Conservation (phyloP, 2,329 filamentous ascomycete genomes). For the Colletotrichum sp. region DNA sequence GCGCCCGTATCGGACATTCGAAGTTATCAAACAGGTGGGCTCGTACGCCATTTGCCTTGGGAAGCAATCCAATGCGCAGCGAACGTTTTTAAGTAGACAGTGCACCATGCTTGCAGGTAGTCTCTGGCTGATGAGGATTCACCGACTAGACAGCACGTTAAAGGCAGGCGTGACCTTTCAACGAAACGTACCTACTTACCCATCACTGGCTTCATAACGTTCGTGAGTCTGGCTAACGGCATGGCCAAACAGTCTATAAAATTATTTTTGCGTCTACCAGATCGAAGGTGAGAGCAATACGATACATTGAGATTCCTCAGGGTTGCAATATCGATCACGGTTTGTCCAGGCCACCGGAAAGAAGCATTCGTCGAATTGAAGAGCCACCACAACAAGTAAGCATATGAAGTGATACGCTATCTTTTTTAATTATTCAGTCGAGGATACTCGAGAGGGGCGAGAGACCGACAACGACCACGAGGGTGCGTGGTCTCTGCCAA, state of each 20-base stretch:
- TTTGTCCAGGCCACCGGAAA: not conserved
- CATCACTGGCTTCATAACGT: not conserved
- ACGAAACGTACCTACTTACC: not conserved
- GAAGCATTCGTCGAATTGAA: not conserved
- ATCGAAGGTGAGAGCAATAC: fast-evolving
- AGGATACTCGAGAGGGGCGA: not conserved
- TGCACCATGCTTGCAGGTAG: fast-evolving
- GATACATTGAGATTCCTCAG: not conserved
- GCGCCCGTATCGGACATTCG: not conserved
- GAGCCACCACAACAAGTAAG: not conserved
- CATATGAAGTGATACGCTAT: not conserved
- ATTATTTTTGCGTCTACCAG: fast-evolving
- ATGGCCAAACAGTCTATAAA: not conserved
- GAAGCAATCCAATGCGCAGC: fast-evolving
- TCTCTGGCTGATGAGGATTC: fast-evolving
- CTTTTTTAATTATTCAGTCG: not conserved
- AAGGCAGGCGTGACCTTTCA: not conserved
- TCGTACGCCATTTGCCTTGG: fast-evolving
- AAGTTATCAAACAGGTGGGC: fast-evolving
- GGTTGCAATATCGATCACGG: fast-evolving
- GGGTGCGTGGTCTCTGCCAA: not conserved
- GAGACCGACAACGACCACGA: not conserved
- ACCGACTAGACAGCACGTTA: fast-evolving
- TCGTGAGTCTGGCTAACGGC: not conserved
- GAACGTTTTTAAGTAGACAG: not conserved